Base-by-base conservation (phyloP, 345 rosid species). In the Citrus australasica region DNA sequence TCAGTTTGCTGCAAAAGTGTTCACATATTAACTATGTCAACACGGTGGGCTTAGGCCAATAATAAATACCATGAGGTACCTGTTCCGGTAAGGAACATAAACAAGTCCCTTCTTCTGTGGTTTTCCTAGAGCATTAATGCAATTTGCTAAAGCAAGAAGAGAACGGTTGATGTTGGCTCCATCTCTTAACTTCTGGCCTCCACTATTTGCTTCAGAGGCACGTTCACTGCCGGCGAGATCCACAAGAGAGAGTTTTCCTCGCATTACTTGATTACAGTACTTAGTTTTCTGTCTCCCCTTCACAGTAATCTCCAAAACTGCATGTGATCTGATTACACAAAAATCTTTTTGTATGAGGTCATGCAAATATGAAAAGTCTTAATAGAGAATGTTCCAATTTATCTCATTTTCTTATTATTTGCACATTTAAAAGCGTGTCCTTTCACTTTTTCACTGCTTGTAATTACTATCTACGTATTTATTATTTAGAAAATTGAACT, bases 171-270 rank as follows among this genome's bases (percentile, higher is more conserved):
- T 95, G 63, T 93, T 95, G 62, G 97, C 99, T 70, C 99, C 99
- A 87, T 93, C 99, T 74, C 98, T 92, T 72, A 95, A 88, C 87
- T 95, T 95, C 81, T 91, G 93, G 73, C 98, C 99, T 35, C 92
- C 95, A 69, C 82, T 91, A 81, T 95, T 95, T 35, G 98, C 91
- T 86, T 95, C 99, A 69, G 98, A 90, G 70, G 99, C 96, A 82
- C 98, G 87, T 86, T 95, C 99, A 86, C 98, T 95, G 55, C 99
- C 98, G 78, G 99, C 99, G 83, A 95, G 99, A 86, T 95, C 99
- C 67, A 95, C 99, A 80, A 95, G 99, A 68, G 99, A 95, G 72
- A 95, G 96, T 84, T 95, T 95, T 78, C 98, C 98, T 83, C 77
- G 85, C 86, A 93, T 83, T 59, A 93, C 87, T 82, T 92, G 98